Conservation (phyloP, 140 eudicot species). For the Flaveria floridana region DNA sequence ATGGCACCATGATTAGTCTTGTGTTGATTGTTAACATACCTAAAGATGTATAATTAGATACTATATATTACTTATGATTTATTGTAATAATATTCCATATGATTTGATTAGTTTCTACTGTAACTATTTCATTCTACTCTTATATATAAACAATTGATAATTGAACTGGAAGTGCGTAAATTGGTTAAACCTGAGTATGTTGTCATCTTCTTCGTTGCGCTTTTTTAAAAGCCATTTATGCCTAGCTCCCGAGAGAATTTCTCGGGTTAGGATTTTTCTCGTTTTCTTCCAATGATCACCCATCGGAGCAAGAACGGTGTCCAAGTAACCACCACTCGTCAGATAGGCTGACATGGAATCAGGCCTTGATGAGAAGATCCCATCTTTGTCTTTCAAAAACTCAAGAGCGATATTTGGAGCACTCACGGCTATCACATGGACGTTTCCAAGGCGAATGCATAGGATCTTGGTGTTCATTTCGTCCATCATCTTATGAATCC, state of each 20-base stretch:
- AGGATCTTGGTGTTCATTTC: slow-evolving; percentile 28
- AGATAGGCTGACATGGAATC: slow-evolving; percentile 14
- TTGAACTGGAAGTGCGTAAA: too few relatives aligned
- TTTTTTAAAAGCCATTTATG: slow-evolving; percentile 6
- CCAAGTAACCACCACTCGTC: slow-evolving; percentile 9
- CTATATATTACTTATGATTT: too few relatives aligned
- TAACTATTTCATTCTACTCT: too few relatives aligned
- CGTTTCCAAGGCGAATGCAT: slow-evolving; percentile 18
- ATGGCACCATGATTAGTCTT: not conserved
- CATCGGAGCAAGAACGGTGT: slow-evolving; percentile 2
- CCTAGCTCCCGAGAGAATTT: slow-evolving; percentile 4
- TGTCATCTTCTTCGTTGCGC: not conserved
- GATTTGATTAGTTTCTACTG: too few relatives aligned
- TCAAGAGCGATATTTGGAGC: slow-evolving; percentile 18
- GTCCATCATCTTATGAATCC: slow-evolving; percentile 25
- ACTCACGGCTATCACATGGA: slow-evolving; percentile 14
- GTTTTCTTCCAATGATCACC: slow-evolving; percentile 10
- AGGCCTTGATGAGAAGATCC: slow-evolving; percentile 23
- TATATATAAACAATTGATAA: not conserved
- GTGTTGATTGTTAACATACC: not conserved
- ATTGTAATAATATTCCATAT: too few relatives aligned
- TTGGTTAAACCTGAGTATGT: not conserved
- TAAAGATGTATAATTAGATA: not conserved
- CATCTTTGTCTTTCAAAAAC: slow-evolving; percentile 13
- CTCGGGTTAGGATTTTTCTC: not conserved